These are phyloP conservation scores for Lyophyllum atratum DNA, from an alignment of 768 basidiomycete species.

Conservation along the genomic window DNA sequence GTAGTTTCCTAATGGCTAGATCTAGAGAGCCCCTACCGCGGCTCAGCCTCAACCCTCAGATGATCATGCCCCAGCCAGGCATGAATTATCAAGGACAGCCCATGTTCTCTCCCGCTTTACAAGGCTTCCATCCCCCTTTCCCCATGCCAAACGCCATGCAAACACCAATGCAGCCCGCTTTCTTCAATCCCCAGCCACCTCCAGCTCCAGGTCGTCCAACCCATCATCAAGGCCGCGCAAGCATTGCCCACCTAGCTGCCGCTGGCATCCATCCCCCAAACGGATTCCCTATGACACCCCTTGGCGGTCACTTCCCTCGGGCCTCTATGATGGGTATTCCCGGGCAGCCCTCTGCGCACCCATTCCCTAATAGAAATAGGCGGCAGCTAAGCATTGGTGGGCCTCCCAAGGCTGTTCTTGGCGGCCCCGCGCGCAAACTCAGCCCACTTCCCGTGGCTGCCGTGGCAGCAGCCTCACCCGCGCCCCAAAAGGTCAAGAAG, in stretches of 20 bases:
- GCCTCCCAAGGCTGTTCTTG: constrained; percentile 84
- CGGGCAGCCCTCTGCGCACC: constrained; percentile 35
- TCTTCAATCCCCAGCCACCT: constrained; percentile 55
- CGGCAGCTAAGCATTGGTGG: constrained; percentile 79
- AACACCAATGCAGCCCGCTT: constrained; percentile 69
- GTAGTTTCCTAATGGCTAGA: constrained; percentile 33
- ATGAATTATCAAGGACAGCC: constrained; percentile 37
- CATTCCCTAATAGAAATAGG: constrained; percentile 62
- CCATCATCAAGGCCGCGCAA: constrained; percentile 58
- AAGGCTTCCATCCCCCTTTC: constrained; percentile 58
- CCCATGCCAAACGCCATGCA: constrained; percentile 54
- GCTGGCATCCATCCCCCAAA: constrained; percentile 58
- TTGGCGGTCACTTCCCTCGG: constrained; percentile 57
- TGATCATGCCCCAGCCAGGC: constrained; percentile 59
- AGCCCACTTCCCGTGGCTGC: constrained; percentile 60
- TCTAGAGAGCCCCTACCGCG: constrained; percentile 55
- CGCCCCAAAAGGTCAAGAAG: constrained; percentile 63
- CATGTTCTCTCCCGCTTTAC: constrained; percentile 67
- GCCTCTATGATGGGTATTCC: constrained; percentile 47
- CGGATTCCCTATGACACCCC: constrained; percentile 60
- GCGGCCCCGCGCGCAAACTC: constrained; percentile 76
- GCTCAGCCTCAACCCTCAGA: constrained; percentile 56
- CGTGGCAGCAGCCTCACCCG: constrained; percentile 25
- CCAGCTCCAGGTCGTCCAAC: constrained; percentile 52
- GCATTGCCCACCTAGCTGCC: constrained; percentile 64